Conservation (phyloP, 148 eudicot species). For the Gaultheria prostrata region DNA sequence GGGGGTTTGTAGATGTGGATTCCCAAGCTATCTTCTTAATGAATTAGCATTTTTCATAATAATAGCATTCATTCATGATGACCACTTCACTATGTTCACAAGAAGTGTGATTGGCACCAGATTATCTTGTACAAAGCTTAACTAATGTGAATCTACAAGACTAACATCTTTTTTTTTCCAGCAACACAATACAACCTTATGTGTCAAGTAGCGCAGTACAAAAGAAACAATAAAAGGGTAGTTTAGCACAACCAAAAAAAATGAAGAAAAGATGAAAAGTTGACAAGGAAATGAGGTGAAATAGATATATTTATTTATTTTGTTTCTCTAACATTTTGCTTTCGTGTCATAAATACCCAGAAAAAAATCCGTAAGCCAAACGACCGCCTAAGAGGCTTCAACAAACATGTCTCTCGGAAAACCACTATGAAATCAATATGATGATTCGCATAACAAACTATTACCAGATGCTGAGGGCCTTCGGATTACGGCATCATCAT, state of each 20-base stretch:
- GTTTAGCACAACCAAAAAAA: neutral
- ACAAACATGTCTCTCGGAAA: neutral
- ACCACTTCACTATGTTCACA: too few species aligned
- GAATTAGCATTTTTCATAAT: too few species aligned
- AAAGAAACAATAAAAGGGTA: too few species aligned
- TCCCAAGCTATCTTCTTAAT: too few species aligned
- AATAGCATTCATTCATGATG: too few species aligned
- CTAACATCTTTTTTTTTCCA: too few species aligned
- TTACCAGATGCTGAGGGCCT: neutral
- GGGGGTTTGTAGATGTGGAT: too few species aligned
- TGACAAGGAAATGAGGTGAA: neutral
- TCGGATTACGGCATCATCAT: neutral
- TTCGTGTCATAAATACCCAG: neutral
- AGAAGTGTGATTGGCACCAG: too few species aligned
- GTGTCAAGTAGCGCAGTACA: too few species aligned
- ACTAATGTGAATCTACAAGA: too few species aligned
- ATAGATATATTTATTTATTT: neutral
- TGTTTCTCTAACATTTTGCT: neutral
- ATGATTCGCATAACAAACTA: neutral
- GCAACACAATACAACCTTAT: too few species aligned
- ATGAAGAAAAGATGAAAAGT: neutral
- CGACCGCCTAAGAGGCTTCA: neutral
- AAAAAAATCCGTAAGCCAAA: neutral
- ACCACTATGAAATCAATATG: neutral
- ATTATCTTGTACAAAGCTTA: too few species aligned